Percentiles rank a stretch among this genome's conserved stretches.
Evolutionary conservation across 176 grass and related monocot species (phyloP).

Genomic region (Thalia dealbata): DNA sequence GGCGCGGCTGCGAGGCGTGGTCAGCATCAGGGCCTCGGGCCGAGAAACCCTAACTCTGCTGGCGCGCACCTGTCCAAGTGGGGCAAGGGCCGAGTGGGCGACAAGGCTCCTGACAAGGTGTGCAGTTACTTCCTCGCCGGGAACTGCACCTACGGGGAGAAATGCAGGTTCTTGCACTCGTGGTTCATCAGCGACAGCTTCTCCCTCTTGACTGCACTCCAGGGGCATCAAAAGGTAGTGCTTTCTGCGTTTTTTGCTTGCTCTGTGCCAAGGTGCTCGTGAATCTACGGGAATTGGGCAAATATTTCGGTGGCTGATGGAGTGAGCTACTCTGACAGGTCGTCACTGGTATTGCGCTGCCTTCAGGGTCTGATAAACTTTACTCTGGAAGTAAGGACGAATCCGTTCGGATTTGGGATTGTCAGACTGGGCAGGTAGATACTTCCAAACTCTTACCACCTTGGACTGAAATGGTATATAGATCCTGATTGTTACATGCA

Average conservation of each 20-base stretch:
- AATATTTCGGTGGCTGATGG: neutral
- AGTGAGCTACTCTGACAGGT: neutral
- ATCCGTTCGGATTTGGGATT: conserved; percentile 19
- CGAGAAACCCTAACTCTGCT: conserved; percentile 45
- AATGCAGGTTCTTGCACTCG: conserved; percentile 58
- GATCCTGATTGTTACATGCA: neutral
- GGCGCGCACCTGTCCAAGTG: conserved; percentile 34
- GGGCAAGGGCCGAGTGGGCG: conserved; percentile 45
- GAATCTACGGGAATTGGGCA: neutral
- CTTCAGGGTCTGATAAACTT: conserved; percentile 8
- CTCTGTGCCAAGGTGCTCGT: neutral
- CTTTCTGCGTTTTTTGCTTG: conserved; percentile 10
- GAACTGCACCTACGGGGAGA: conserved; percentile 63
- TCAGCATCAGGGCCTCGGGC: conserved; percentile 25
- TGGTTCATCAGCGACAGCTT: conserved; percentile 61
- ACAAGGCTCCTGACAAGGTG: conserved; percentile 26
- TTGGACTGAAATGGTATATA: neutral
- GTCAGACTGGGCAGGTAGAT: conserved; percentile 11
- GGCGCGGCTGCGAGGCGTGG: neutral
- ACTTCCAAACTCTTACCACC: neutral
- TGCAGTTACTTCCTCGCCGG: conserved; percentile 66
- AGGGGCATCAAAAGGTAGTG: conserved; percentile 68
- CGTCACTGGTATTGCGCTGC: conserved; percentile 20
- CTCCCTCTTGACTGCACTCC: conserved; percentile 56
- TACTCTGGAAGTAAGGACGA: conserved; percentile 24